Conservation (phyloP, 257 asterid genomes). For the Striga asiatica region DNA sequence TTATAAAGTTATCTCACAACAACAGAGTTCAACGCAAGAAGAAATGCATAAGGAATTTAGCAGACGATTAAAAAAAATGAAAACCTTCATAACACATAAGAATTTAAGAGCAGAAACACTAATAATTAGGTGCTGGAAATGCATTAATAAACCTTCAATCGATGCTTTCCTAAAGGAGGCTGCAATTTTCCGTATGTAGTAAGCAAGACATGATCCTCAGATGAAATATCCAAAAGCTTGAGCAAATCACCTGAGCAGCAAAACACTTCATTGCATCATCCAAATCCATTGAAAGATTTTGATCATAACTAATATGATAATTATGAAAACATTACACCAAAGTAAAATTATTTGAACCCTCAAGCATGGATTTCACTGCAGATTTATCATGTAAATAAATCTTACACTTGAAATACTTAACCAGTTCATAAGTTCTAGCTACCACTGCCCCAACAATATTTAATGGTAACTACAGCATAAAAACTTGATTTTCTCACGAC, state of each 20-base stretch:
- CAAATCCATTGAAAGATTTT: constrained; percentile 11
- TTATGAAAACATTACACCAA: no score
- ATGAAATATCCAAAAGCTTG: constrained; percentile 70
- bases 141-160: constrained; percentile 66
- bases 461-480: neutral
- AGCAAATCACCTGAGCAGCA: constrained; percentile 59
- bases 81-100: neutral
- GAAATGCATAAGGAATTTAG: neutral
- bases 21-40: neutral
- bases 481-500: neutral
- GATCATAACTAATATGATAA: constrained; percentile 7
- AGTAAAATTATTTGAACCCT: neutral
- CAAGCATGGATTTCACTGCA: neutral
- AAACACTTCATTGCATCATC: constrained; percentile 9
- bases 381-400: neutral
- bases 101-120: neutral
- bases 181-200: constrained; percentile 85
- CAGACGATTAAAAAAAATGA: neutral
- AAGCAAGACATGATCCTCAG: constrained; percentile 39
- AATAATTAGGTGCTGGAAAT: constrained; percentile 1
- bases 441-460: neutral
- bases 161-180: constrained; percentile 58
- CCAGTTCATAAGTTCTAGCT: no score
- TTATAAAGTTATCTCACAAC: neutral
- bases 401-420: no score